These are phyloP conservation scores for Pleurotus salmoneostramineus DNA, from an alignment of 768 basidiomycete genomes.

Conservation along the genomic window DNA sequence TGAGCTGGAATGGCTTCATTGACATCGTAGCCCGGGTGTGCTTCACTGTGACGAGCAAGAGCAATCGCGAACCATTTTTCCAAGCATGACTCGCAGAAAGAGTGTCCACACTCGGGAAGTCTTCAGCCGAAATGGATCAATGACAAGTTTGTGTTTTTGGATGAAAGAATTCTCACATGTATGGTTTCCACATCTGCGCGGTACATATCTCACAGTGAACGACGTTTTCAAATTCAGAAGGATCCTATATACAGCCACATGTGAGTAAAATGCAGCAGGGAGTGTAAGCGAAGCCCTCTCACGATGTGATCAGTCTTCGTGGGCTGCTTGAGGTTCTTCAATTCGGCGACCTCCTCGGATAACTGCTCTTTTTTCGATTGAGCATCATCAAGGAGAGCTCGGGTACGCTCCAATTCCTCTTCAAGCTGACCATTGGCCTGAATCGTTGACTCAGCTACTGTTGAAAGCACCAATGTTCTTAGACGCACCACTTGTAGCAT, in stretches of 20 bases:
- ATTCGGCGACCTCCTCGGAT: conserved; percentile 21
- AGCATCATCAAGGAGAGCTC: background rate
- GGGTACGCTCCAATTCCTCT: conserved; percentile 15
- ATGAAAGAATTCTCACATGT: conserved; percentile 37
- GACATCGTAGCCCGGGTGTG: conserved; percentile 40
- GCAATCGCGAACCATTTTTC: conserved; percentile 49
- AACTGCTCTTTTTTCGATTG: background rate
- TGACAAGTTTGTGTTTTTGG: background rate
- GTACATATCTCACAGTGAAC: conserved; percentile 65
- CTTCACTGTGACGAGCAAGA: conserved; percentile 42
- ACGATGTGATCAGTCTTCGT: background rate
- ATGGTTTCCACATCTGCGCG: conserved; percentile 61
- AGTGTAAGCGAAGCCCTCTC: too few relatives aligned
- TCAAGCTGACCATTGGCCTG: conserved; percentile 5
- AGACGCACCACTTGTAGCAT: conserved; percentile 38
- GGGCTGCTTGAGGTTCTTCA: conserved; percentile 21
- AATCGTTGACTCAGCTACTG: too few relatives aligned
- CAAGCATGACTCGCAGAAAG: conserved; percentile 62
- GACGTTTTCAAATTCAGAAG: conserved; percentile 46
- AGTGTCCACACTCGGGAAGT: conserved; percentile 64
- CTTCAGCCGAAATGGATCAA: conserved; percentile 29
- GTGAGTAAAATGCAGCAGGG: background rate
- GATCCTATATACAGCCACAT: conserved; percentile 24
- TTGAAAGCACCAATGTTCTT: too few relatives aligned
- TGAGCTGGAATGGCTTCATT: conserved; percentile 19